Conservation (phyloP, 208 protist genomes). For the Leishmania turanica region DNA sequence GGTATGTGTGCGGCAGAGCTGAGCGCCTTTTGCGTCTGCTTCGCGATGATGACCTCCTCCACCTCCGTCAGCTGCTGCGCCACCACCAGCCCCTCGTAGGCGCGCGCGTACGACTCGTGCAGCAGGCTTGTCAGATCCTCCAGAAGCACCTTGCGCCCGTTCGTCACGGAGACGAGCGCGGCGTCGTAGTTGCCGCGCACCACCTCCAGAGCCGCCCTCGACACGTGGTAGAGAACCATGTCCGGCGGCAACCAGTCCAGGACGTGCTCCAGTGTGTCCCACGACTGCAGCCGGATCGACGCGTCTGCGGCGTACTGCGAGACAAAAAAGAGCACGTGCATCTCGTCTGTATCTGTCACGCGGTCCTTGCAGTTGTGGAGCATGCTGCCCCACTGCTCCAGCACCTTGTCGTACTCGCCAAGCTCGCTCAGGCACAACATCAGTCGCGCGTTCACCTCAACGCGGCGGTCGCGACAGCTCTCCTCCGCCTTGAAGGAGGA, state of each 20-base stretch:
- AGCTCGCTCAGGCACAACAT: slow-evolving; percentile 84
- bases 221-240: slow-evolving; percentile 65
- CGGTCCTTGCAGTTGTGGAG: slow-evolving; percentile 29
- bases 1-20: slow-evolving; percentile 67
- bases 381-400: slow-evolving; percentile 68
- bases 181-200: slow-evolving; percentile 55
- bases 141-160: slow-evolving; percentile 70
- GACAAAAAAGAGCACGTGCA: slow-evolving; percentile 68
- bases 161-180: slow-evolving; percentile 48
- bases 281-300: slow-evolving; percentile 77
- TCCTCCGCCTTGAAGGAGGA: slow-evolving; percentile 52
- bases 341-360: slow-evolving; percentile 41
- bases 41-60: slow-evolving; percentile 97
- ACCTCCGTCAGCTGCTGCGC: slow-evolving; percentile 98
- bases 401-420: slow-evolving; percentile 74
- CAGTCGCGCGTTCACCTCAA: slow-evolving; percentile 55
- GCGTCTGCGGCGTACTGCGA: slow-evolving; percentile 88
- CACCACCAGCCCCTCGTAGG: slow-evolving; percentile 95
- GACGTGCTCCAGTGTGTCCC: slow-evolving; percentile 60
- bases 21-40: slow-evolving; percentile 57
- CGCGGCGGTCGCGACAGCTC: slow-evolving; percentile 31
- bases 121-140: slow-evolving; percentile 76
- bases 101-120: slow-evolving; percentile 85
- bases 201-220: slow-evolving; percentile 63
- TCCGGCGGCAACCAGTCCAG: slow-evolving; percentile 64